phyloP scores from a whole-genome alignment of 352 stramenopile genomes.

The Globisporangium barbulae region DNA sequence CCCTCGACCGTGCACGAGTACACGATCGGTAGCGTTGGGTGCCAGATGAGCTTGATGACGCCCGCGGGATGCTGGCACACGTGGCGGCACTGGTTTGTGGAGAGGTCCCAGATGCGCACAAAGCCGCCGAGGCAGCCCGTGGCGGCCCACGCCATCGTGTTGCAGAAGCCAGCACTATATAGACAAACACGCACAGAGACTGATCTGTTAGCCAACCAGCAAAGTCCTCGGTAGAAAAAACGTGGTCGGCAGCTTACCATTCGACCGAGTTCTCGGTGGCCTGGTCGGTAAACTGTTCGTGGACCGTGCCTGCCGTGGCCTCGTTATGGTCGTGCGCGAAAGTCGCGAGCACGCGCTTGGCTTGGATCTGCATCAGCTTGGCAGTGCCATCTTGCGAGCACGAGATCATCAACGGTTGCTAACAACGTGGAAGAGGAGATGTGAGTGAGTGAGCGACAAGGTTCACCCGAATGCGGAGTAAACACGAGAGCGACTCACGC shows the following conservation, averaged over 20 bases:
- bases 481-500: constrained; percentile 29
- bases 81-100: constrained; percentile 85
- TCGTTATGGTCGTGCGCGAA: constrained; percentile 73
- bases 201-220: not conserved
- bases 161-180: constrained; percentile 90
- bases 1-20: constrained; percentile 89
- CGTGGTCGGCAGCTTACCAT: constrained; percentile 39
- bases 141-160: constrained; percentile 93
- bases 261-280: constrained; percentile 84
- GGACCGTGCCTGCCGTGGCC: constrained; percentile 42
- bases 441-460: not conserved
- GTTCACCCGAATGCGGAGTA: not conserved
- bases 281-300: constrained; percentile 34
- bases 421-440: constrained; percentile 3
- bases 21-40: constrained; percentile 76
- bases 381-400: constrained; percentile 94
- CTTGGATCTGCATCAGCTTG: constrained; percentile 91
- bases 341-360: constrained; percentile 92
- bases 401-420: constrained; percentile 91
- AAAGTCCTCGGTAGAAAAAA: not conserved
- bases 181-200: not conserved
- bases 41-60: constrained; percentile 91
- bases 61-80: constrained; percentile 83
- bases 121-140: constrained; percentile 93
- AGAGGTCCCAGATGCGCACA: constrained; percentile 96